Evolutionary conservation across 2,329 filamentous ascomycete genomes (phyloP), one percentile per base, ranked within the genome.

Genomic region (Aureobasidium pullulans): DNA sequence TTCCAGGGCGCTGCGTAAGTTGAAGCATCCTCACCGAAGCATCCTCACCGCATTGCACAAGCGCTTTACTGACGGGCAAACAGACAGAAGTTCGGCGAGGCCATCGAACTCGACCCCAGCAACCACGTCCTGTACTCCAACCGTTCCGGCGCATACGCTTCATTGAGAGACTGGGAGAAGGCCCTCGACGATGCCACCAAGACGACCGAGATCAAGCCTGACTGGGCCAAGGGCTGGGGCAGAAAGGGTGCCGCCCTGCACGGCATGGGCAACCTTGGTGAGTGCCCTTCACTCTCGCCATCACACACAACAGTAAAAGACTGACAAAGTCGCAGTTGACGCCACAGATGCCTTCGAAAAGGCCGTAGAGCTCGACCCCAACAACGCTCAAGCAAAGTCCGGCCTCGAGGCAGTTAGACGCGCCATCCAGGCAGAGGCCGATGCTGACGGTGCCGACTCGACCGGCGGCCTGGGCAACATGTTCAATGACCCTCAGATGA

Each of bases 91-190:
- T 99, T 99, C 77, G 88, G 91, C 60, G 83, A 96, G 76, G 94
- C 94, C 56, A 96, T 99, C 71, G 88, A 85, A 60, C 77, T 96
- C 69, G 89, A 96, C 64, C 87, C 92, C 52, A 78, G 80, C 63
- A 99, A 99, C 76, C 94, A 99, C 76, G 93, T 99, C 66, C 88
- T 99, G 60, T 99, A 93, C 82, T 97, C 92, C 71, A 99, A 99
- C 78, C 87, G 94, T 67, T 97, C 94, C 32, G 94, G 84, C 61
- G 82, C 84, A 49, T 85, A 96, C 71, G 90, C 93, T 46, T 96
- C 94, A 57, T 88, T 96, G 75, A 90, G 86, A 74, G 85, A 97
- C 61, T 99, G 89, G 81, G 79, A 88, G 64, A 83, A 87, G 66
- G 94, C 94, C 19, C 79, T 97, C 29, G 81, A 88, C 64, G 94